Base-by-base conservation (phyloP, 1,139 yeast species). In the Candida sojae region DNA sequence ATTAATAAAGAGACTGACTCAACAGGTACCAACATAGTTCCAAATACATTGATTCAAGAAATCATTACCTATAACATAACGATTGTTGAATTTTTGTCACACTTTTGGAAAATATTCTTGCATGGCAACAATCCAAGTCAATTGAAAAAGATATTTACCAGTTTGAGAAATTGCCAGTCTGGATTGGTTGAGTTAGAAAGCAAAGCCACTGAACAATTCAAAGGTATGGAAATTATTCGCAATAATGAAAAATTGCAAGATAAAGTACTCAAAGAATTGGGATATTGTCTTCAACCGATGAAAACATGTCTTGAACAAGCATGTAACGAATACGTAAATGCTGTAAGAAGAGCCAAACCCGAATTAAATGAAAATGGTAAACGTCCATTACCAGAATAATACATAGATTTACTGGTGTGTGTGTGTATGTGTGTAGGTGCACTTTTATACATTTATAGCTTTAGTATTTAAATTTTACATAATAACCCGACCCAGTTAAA, bases 81-180 rank as follows among this genome's bases (percentile, higher is more conserved):
- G 3, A 60, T 71, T 17, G 69, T 69, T 49, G 80, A 75, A 55
- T 73, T 75, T 48, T 59, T 75, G 25, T 70, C 77, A 17, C 80
- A 75, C 54, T 75, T 75, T 51, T 75, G 80, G 80, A 59, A 63
- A 47, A 55, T 75, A 1, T 75, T 63, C 49, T 59, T 71, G 36
- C 63, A 63, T 43, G 76, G 73, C 5, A 65, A 64, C 45, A 73
- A 71, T 50, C 75, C 78, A 2, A 63, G 53, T 12, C 78, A 73
- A 50, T 60, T 74, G 37, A 73, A 71, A 52, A 71, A 69, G 51
- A 57, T 75, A 13, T 73, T 65, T 44, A 56, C 66, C 6, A 70
- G 70, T 46, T 63, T 75, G 49, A 71, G 68, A 45, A 64, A 61
- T 44, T 72, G 77, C 54, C 66, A 63, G 45, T 52, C 57, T 28